phyloP scores from a whole-genome alignment of 495 filamentous ascomycete genomes.

The Parathielavia hyrcaniae region DNA sequence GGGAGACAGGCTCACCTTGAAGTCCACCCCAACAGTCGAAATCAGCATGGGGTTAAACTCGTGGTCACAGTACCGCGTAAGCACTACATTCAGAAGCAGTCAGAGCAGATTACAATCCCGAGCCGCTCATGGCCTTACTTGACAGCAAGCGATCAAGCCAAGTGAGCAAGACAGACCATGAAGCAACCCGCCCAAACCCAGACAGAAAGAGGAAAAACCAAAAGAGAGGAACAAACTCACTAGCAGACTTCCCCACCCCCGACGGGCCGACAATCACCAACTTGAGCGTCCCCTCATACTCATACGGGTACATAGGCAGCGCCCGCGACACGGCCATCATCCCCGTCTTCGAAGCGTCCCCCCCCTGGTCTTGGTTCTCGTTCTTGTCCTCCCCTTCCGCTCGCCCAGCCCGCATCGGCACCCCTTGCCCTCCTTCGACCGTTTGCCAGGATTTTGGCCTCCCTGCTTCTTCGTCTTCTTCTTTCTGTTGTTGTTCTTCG shows the following conservation, averaged over 20 bases:
- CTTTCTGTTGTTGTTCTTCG: too few species aligned
- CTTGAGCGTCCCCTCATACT: constrained; percentile 39
- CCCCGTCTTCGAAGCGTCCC: too few species aligned
- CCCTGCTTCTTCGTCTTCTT: too few species aligned
- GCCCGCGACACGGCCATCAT: neutral
- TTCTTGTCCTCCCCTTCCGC: too few species aligned
- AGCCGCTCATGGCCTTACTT: too few species aligned
- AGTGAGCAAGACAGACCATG: neutral
- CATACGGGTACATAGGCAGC: neutral
- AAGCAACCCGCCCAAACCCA: neutral
- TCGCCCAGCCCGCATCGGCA: too few species aligned
- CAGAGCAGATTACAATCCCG: neutral
- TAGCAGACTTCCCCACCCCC: constrained; percentile 49
- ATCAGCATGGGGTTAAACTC: constrained; percentile 54
- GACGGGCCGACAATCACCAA: constrained; percentile 50
- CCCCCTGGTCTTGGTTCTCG: neutral
- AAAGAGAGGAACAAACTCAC: constrained; percentile 32
- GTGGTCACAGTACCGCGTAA: constrained; percentile 48
- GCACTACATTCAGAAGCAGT: constrained; percentile 15
- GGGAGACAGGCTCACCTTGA: constrained; percentile 39
- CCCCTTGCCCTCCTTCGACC: too few species aligned
- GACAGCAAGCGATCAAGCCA: neutral
- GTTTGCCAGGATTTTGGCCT: too few species aligned
- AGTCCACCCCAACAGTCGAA: constrained; percentile 58
- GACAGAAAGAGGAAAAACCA: neutral